Conservation (phyloP, 1,284 basidiomycete genomes). For the Tilletia caries region DNA sequence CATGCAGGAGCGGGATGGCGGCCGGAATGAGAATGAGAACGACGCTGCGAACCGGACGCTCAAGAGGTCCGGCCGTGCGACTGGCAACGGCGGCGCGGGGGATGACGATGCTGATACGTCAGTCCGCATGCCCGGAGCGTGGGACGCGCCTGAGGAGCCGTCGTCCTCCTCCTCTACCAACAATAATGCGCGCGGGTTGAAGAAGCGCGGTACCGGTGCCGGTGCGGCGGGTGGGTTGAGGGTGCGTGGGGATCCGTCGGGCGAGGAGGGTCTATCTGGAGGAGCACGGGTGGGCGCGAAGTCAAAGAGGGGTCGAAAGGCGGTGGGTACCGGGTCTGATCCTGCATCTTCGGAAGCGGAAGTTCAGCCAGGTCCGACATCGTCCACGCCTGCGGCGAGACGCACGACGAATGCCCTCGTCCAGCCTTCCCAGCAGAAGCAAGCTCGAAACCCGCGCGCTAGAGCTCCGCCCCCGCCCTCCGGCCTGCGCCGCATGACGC, state of each 20-base stretch:
- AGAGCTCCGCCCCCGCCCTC: background rate
- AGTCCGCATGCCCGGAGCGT: constrained; percentile 5
- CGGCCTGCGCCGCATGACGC: constrained; percentile 3
- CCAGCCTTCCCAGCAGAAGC: no score
- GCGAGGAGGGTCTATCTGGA: no score
- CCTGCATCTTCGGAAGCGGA: background rate
- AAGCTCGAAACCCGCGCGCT: no score
- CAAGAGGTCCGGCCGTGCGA: background rate
- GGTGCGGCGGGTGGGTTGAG: no score
- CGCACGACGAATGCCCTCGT: background rate
- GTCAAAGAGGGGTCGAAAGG: background rate
- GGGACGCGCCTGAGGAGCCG: background rate
- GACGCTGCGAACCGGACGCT: background rate
- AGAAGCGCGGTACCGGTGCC: no score
- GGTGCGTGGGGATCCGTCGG: no score
- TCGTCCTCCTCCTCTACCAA: no score
- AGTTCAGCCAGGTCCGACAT: background rate
- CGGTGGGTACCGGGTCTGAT: background rate
- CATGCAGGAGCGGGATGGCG: no score
- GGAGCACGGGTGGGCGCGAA: no score
- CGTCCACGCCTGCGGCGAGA: background rate
- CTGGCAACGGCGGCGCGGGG: no score
- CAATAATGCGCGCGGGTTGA: no score
- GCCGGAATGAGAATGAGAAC: no score
- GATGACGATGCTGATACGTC: background rate